These are phyloP conservation scores for Metarhizium anisopliae DNA, from an alignment of 2,329 filamentous ascomycete genomes.

Conservation along the genomic window DNA sequence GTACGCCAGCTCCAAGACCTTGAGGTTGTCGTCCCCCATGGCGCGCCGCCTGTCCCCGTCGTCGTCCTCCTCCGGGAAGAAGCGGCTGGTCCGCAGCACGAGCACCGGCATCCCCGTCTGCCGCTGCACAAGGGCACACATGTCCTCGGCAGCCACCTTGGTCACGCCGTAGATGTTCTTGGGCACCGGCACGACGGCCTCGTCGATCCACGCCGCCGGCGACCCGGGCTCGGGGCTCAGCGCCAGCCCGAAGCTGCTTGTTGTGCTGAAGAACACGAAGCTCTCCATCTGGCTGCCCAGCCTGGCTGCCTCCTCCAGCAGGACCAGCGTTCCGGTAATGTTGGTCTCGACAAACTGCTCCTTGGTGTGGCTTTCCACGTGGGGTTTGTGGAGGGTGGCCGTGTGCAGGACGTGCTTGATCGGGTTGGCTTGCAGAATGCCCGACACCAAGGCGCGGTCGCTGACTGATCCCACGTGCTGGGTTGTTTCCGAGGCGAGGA, in stretches of 20 bases:
- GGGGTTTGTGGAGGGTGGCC: slow-evolving; percentile 39
- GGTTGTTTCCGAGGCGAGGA: slow-evolving; percentile 28
- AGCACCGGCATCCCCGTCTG: slow-evolving; percentile 30
- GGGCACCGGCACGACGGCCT: slow-evolving; percentile 28
- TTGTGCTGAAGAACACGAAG: slow-evolving; percentile 37
- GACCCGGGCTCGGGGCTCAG: slow-evolving; percentile 24
- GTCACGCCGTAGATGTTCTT: slow-evolving; percentile 42
- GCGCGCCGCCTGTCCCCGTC: slow-evolving; percentile 28
- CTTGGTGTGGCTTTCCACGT: slow-evolving; percentile 35
- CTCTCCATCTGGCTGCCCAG: slow-evolving; percentile 19
- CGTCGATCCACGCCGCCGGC: slow-evolving; percentile 36
- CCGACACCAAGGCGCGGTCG: slow-evolving; percentile 23
- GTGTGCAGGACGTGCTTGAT: slow-evolving; percentile 34
- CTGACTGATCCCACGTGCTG: slow-evolving; percentile 26
- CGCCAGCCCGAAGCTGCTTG: slow-evolving; percentile 34
- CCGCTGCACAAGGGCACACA: slow-evolving; percentile 32
- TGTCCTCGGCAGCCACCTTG: slow-evolving; percentile 38
- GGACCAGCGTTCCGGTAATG: slow-evolving; percentile 31
- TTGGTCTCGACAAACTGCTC: slow-evolving; percentile 35
- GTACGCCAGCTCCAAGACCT: slow-evolving; percentile 38
- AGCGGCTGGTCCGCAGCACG: slow-evolving; percentile 36
- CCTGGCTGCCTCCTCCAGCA: slow-evolving; percentile 30
- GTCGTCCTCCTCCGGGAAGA: slow-evolving; percentile 40
- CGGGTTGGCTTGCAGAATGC: slow-evolving; percentile 20
- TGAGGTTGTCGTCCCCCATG: slow-evolving; percentile 34